Conservation (phyloP, 257 asterid species). For the Rauvolfia tetraphylla region DNA sequence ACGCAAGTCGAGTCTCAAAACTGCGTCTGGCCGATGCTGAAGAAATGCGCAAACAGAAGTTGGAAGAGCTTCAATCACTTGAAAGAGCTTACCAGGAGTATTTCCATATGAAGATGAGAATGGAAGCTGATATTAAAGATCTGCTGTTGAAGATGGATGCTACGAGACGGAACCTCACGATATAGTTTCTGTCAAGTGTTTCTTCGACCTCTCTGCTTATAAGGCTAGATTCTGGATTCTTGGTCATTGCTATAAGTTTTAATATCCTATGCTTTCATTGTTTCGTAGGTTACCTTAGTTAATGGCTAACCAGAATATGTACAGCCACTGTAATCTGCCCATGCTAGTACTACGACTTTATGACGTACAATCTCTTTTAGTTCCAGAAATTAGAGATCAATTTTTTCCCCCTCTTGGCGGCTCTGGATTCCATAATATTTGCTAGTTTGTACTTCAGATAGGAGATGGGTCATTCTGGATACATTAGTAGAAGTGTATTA, state of each 20-base stretch:
- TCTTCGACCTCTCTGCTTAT: neutral
- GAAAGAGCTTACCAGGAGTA: constrained; percentile 80
- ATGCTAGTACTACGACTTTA: constrained; percentile 7
- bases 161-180: constrained; percentile 62
- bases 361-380: neutral
- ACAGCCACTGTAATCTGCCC: constrained; percentile 34
- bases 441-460: no score
- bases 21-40: constrained; percentile 81
- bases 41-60: constrained; percentile 80
- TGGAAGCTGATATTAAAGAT: constrained; percentile 89
- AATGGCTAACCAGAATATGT: constrained; percentile 43
- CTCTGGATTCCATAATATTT: no score
- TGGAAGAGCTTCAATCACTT: constrained; percentile 68
- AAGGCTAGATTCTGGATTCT: neutral
- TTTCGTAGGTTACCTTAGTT: constrained; percentile 30
- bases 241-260: neutral
- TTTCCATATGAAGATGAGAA: constrained; percentile 76
- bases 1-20: constrained; percentile 50
- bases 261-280: neutral
- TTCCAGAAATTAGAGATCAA: neutral
- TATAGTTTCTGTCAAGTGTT: constrained; percentile 30
- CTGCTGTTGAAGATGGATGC: constrained; percentile 88
- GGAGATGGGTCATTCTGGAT: no score
- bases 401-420: no score
- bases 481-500: no score